Evolutionary conservation across 2,329 filamentous ascomycete genomes (phyloP).

Genomic region (Zymoseptoria tritici): DNA sequence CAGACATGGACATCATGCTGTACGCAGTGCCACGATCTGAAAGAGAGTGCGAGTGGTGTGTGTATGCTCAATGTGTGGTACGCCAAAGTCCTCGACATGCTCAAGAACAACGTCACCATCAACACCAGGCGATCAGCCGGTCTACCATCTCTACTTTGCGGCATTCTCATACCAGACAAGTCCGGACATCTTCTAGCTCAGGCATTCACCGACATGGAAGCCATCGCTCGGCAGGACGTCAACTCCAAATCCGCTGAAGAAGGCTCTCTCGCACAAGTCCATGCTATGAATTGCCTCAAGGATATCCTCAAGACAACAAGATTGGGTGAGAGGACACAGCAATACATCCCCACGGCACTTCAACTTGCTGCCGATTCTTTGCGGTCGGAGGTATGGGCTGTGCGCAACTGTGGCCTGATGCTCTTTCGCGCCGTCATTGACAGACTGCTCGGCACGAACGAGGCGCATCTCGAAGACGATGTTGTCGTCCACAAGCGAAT

Average conservation of each 20-base stretch:
- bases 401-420: constrained; percentile 87
- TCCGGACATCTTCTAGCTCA: constrained; percentile 51
- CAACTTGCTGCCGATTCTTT: constrained; percentile 74
- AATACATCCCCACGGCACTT: constrained; percentile 64
- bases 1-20: constrained; percentile 81
- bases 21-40: constrained; percentile 50
- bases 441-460: constrained; percentile 65
- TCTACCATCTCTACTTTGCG: constrained; percentile 77
- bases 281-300: constrained; percentile 88
- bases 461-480: constrained; percentile 53
- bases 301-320: constrained; percentile 82
- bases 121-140: constrained; percentile 84
- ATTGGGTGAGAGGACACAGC: constrained; percentile 64
- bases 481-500: constrained; percentile 46
- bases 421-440: constrained; percentile 81
- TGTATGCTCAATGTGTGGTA: constrained; percentile 63
- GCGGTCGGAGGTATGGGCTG: constrained; percentile 79
- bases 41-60: constrained; percentile 34
- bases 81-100: constrained; percentile 25
- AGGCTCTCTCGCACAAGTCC: constrained; percentile 73
- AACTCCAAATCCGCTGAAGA: constrained; percentile 33
- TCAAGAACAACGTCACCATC: constrained; percentile 62
- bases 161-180: constrained; percentile 63
- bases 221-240: constrained; percentile 43
- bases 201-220: constrained; percentile 56